These are phyloP conservation scores for Monascus purpureus DNA, from an alignment of 495 filamentous ascomycete genomes.

Conservation along the genomic window DNA sequence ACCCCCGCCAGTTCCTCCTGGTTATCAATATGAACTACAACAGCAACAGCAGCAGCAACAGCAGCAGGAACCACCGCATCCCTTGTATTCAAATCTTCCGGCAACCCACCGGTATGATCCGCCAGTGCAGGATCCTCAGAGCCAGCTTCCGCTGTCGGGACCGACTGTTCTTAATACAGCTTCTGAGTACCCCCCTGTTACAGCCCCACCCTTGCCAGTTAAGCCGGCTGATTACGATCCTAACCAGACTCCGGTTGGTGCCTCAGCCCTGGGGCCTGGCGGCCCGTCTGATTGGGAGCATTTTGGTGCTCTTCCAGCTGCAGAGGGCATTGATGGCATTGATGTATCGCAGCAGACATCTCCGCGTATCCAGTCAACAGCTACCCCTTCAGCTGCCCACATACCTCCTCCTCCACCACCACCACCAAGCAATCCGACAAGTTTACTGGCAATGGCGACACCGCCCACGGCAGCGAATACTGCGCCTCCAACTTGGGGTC, in stretches of 20 bases:
- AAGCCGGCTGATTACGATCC: slow-evolving; percentile 11
- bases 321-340: slow-evolving; percentile 21
- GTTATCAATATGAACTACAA: slow-evolving; percentile 12
- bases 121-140: background rate
- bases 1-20: slow-evolving; percentile 23
- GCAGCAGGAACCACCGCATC: slow-evolving; percentile 10
- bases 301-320: slow-evolving; percentile 19
- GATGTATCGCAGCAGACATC: slow-evolving; percentile 13
- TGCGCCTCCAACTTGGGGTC: background rate
- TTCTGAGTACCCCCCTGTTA: slow-evolving; percentile 5
- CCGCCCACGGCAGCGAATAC: slow-evolving; percentile 5
- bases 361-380: background rate
- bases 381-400: slow-evolving; percentile 1
- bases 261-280: slow-evolving; percentile 37
- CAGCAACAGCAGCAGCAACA: slow-evolving; percentile 11
- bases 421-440: background rate
- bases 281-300: slow-evolving; percentile 50
- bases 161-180: slow-evolving; percentile 9
- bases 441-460: background rate
- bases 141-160: background rate
- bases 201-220: slow-evolving; percentile 11
- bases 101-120: slow-evolving; percentile 17
- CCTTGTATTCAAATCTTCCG: slow-evolving; percentile 11
- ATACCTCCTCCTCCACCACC: slow-evolving; percentile 2
- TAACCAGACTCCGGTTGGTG: slow-evolving; percentile 7